Conservation (phyloP, 2,329 filamentous ascomycete species). For the Trichoderma aggressivum region DNA sequence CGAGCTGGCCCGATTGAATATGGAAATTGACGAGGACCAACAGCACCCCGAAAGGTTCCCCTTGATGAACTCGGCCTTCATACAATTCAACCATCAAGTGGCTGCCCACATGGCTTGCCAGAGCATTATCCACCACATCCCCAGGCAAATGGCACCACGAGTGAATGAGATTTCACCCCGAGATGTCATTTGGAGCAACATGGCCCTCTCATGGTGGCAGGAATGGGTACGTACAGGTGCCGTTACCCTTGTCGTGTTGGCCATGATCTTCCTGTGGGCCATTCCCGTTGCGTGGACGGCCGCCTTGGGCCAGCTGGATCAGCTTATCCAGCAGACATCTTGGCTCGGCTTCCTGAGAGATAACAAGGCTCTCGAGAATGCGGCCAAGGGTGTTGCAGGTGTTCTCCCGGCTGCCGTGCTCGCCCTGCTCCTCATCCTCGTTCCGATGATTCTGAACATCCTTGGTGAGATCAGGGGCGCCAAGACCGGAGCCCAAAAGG, state of each 20-base stretch:
- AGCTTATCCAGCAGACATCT: slow-evolving; percentile 59
- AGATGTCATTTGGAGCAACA: slow-evolving; percentile 95
- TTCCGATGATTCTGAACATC: slow-evolving; percentile 75
- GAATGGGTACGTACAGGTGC: slow-evolving; percentile 69
- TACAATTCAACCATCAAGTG: slow-evolving; percentile 97
- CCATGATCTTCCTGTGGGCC: slow-evolving; percentile 84
- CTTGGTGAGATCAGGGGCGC: slow-evolving; percentile 72
- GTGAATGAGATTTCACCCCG: slow-evolving; percentile 90
- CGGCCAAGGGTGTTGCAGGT: slow-evolving; percentile 70
- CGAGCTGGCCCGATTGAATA: slow-evolving; percentile 80
- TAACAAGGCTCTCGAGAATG: slow-evolving; percentile 57
- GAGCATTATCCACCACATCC: slow-evolving; percentile 82
- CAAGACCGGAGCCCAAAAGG: slow-evolving; percentile 75
- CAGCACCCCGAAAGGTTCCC: slow-evolving; percentile 80
- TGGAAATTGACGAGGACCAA: slow-evolving; percentile 91
- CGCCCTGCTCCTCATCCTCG: slow-evolving; percentile 71
- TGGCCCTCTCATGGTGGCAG: slow-evolving; percentile 94
- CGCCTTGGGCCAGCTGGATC: slow-evolving; percentile 71
- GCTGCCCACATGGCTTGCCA: slow-evolving; percentile 98
- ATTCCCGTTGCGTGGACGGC: slow-evolving; percentile 88
- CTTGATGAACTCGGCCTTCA: slow-evolving; percentile 92
- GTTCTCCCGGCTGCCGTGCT: slow-evolving; percentile 77
- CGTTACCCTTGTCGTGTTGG: slow-evolving; percentile 63
- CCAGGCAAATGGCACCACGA: slow-evolving; percentile 88
- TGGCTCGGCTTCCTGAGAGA: slow-evolving; percentile 70